These are phyloP conservation scores for Xylaria sp. DNA, from an alignment of 2,329 filamentous ascomycete genomes.

Conservation along the genomic window DNA sequence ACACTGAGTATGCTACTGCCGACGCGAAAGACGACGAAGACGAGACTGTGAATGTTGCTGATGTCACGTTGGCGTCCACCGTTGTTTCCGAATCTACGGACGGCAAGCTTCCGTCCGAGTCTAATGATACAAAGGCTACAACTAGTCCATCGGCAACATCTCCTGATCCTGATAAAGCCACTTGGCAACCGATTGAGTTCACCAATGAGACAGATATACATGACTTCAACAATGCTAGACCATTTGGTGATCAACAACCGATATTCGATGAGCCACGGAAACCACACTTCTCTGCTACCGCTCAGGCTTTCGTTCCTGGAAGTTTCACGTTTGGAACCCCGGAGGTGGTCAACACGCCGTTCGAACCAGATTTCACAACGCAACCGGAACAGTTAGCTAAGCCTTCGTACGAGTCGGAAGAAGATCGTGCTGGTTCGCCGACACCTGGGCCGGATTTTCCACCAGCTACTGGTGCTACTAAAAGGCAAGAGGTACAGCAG, in stretches of 20 bases:
- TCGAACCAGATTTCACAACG: constrained; percentile 46
- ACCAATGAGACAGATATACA: constrained; percentile 59
- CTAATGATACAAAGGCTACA: constrained; percentile 57
- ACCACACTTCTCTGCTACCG: constrained; percentile 73
- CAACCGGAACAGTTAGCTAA: constrained; percentile 42
- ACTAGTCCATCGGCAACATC: constrained; percentile 65
- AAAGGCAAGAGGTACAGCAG: constrained; percentile 33
- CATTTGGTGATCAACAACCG: constrained; percentile 57
- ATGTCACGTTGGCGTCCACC: constrained; percentile 66
- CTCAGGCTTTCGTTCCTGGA: constrained; percentile 72
- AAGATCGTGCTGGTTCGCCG: constrained; percentile 49
- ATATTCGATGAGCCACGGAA: constrained; percentile 58
- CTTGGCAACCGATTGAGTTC: constrained; percentile 71
- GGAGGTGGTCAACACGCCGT: constrained; percentile 45
- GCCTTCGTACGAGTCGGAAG: constrained; percentile 43
- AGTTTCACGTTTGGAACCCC: constrained; percentile 49
- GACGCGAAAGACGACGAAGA: constrained; percentile 53
- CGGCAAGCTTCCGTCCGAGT: constrained; percentile 52
- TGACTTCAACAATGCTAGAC: constrained; percentile 63
- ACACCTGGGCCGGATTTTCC: constrained; percentile 48
- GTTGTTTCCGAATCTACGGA: constrained; percentile 64
- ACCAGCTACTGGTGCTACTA: constrained; percentile 28
- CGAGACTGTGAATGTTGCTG: constrained; percentile 55
- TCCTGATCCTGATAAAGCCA: constrained; percentile 59
- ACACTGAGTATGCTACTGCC: constrained; percentile 27